These are phyloP conservation scores for Metschnikowia henanensis DNA, from an alignment of 805 yeast genomes.

Conservation along the genomic window DNA sequence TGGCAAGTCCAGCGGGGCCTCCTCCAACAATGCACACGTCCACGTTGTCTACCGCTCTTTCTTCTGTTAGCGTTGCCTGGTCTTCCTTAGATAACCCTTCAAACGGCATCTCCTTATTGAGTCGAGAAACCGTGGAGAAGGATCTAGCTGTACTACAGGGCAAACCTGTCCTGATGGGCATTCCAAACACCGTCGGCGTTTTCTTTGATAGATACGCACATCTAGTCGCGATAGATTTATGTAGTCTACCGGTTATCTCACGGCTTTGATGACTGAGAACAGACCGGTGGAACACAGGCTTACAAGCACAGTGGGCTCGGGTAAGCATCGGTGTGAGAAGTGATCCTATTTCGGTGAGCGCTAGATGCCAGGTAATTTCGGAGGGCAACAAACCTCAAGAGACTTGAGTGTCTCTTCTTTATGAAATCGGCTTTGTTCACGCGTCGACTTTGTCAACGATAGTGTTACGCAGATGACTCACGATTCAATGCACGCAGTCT, in stretches of 20 bases:
- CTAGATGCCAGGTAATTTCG: too few species aligned
- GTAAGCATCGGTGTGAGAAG: background rate
- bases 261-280: background rate
- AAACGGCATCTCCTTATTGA: conserved; percentile 10
- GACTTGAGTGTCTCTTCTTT: too few species aligned
- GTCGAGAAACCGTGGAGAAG: conserved; percentile 1
- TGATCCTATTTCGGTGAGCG: too few species aligned
- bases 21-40: conserved; percentile 98
- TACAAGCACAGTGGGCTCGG: conserved; percentile 2
- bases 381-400: too few species aligned
- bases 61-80: conserved; percentile 50
- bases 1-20: conserved; percentile 95
- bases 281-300: background rate
- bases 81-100: conserved; percentile 36
- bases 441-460: background rate
- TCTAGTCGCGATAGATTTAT: too few species aligned
- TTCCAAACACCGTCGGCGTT: too few species aligned
- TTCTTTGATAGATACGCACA: too few species aligned
- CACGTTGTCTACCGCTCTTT: conserved; percentile 80
- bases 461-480: background rate
- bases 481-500: background rate
- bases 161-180: background rate
- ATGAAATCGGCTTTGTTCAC: too few species aligned
- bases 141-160: background rate
- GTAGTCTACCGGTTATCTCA: conserved; percentile 1